Base-by-base conservation (phyloP, 2,329 filamentous ascomycete species). In the Malbranchea cinnamomea region DNA sequence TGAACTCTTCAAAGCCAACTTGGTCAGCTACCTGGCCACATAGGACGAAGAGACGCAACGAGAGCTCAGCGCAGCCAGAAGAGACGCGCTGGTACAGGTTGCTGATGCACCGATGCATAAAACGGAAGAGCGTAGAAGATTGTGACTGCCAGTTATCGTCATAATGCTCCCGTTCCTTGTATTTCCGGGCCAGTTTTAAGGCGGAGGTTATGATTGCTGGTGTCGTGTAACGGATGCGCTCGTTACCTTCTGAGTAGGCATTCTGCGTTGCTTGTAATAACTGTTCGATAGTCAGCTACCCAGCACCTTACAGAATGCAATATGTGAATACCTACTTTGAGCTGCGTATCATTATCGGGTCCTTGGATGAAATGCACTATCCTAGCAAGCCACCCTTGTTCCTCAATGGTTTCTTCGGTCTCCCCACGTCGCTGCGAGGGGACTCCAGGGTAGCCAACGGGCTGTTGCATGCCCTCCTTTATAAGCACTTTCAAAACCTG, bases 381-480 rank as follows among this genome's bases (percentile, higher is more conserved):
- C 43, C 89, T 71, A 20, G 89, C 89, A 31, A 98, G 66, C 84
- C 84, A 94, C 30, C 89, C 89, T 62, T 98, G 89, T 58, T 98
- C 89, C 56, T 98, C 87, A 47, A 95, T 74, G 0, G 87, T 95
- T 60, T 98, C 91, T 38, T 98, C 89, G 1, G 89, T 95, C 61
- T 98, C 91, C 12, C 72, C 71, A 37, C 83, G 74, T 39, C 82
- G 68, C 47, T 87, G 80, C 9, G 65, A 58, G 4, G 78, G 72
- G 22, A 78, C 73, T 3, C 82, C 81, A 1, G 85, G 77, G 45
- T 94, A 94, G 17, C 82, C 82, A 26, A 74, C 69, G n/a, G 81
- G 74, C 31, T 77, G 65, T 46, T 92, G 85, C 9, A 80, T 76
- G 8, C 87, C 85, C 57, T 98, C 89, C 44, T 84, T 89, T 51